Evolutionary conservation across 371 early-diverging fungal genomes (phyloP), one percentile per base, ranked within the genome.

Genomic region (Caulochytrium protostelioides): DNA sequence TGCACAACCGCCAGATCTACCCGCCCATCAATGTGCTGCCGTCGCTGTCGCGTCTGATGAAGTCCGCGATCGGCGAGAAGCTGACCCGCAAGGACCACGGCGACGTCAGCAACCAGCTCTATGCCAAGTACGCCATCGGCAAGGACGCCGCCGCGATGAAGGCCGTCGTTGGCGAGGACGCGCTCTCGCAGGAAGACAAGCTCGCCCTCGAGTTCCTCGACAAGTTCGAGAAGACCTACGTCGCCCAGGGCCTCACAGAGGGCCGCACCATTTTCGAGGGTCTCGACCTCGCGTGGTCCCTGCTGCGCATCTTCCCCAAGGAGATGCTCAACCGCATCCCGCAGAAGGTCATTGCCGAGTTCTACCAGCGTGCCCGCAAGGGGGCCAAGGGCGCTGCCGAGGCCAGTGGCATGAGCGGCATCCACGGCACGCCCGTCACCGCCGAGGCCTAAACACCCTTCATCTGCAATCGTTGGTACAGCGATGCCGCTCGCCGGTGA

Each of bases 21-120:
- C 99, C 99, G 43, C 99, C 99, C 5, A 99, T 98, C 62, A 99
- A 99, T 65, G 99, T 99, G 0, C 70, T 99, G 34, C 99, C 99
- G 8, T 97, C 97, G 22, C 70, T 99, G 20, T 95, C 97, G 34
- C 85, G 99, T 63, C 70, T 99, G 32, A 99, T 99, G 99, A 99
- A 99, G 66, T 81, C 82, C 43, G 99, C 99, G 34, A 98, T 99
- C 52, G 99, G 99, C 42, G 97, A 97, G 54, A 89, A 92, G 32
- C 75, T 94, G 74, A 99, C 98, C 6, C 73, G 99, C 43, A 86
- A 84, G 52, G 99, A 99, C 57, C 99, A 99, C 59, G 89, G 94
- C 42, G 99, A 99, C 72, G 99, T 99, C 22, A 92, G 95, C 19
- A 99, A 97, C 64, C 99, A 99, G 65, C 59, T 99, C 64, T 99